Percentiles rank a stretch among this genome's conserved stretches.
These are phyloP conservation scores for Epichloe festucae DNA, from an alignment of 2,329 filamentous ascomycete species.

Conservation along the genomic window DNA sequence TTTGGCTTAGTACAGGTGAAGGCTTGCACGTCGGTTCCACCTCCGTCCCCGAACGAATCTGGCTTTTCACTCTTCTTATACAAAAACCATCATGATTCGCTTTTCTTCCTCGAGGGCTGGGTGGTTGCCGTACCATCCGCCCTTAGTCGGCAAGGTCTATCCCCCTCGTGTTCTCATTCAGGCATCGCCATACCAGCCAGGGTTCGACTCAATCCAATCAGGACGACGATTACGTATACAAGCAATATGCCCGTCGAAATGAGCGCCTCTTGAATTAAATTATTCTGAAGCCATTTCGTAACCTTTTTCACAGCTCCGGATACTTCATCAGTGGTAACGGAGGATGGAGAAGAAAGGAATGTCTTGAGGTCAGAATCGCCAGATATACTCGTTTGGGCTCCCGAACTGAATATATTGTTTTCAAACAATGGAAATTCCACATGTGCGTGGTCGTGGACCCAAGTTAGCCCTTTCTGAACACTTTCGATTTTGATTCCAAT, in stretches of 20 bases:
- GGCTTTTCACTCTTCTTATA: neutral
- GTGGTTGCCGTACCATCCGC: slow-evolving; percentile 21
- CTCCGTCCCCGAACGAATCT: neutral
- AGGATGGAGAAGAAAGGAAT: slow-evolving; percentile 67
- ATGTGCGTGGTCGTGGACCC: slow-evolving; percentile 79
- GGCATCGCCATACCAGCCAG: slow-evolving; percentile 45
- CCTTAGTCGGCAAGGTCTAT: slow-evolving; percentile 12
- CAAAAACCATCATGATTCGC: neutral
- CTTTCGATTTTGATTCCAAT: slow-evolving; percentile 74
- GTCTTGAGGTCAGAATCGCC: slow-evolving; percentile 47
- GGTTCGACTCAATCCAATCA: slow-evolving; percentile 60
- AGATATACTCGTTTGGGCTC: slow-evolving; percentile 49
- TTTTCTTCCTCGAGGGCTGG: neutral
- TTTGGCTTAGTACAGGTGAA: neutral
- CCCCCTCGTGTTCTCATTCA: slow-evolving; percentile 31
- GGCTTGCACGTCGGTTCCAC: neutral
- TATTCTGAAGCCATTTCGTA: slow-evolving; percentile 50
- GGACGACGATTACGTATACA: slow-evolving; percentile 64
- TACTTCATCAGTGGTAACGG: slow-evolving; percentile 67
- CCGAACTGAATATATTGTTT: slow-evolving; percentile 71
- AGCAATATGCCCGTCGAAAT: slow-evolving; percentile 64
- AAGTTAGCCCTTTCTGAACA: slow-evolving; percentile 81
- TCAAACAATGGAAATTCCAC: slow-evolving; percentile 67
- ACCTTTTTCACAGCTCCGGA: slow-evolving; percentile 62
- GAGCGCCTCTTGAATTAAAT: slow-evolving; percentile 63